Evolutionary conservation across 2,329 filamentous ascomycete species (phyloP).

Genomic region (Fusarium torulosum): DNA sequence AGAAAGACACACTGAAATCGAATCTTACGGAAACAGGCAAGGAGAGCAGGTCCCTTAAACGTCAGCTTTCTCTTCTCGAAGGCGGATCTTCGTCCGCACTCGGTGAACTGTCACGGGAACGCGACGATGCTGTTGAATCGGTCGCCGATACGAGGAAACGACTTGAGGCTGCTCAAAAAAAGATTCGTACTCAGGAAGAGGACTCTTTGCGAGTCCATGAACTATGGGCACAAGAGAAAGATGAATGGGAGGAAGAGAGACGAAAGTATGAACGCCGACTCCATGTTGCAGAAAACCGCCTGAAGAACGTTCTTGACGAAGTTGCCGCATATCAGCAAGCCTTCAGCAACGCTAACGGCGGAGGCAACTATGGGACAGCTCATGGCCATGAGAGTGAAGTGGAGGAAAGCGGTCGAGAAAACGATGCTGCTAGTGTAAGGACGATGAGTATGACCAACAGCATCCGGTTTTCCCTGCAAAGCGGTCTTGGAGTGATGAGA

Average conservation of each 20-base stretch:
- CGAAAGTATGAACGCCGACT: constrained; percentile 85
- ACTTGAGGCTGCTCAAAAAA: constrained; percentile 83
- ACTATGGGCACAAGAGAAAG: constrained; percentile 86
- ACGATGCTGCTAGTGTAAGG: constrained; percentile 76
- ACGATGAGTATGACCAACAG: constrained; percentile 80
- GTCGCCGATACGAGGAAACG: constrained; percentile 79
- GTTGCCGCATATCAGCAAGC: constrained; percentile 77
- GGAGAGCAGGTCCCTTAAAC: constrained; percentile 83
- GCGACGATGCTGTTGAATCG: constrained; percentile 83
- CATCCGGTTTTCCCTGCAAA: constrained; percentile 79
- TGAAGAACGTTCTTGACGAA: constrained; percentile 88
- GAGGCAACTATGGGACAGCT: constrained; percentile 41
- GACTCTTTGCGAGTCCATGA: constrained; percentile 82
- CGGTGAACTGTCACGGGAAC: constrained; percentile 84
- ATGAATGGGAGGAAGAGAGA: constrained; percentile 85
- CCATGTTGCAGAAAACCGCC: constrained; percentile 87
- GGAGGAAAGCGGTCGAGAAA: constrained; percentile 73
- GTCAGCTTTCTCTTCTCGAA: constrained; percentile 87
- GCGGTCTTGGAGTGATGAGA: constrained; percentile 67
- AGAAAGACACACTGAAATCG: constrained; percentile 78
- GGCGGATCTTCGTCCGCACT: constrained; percentile 89
- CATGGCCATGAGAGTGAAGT: constrained; percentile 66
- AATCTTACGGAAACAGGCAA: constrained; percentile 74
- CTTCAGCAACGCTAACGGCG: constrained; percentile 55
- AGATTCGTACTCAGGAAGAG: constrained; percentile 82